A percentile compares a stretch with the other conserved stretches of the same genome.
Evolutionary conservation across 2,329 filamentous ascomycete species (phyloP).

Genomic region (Thielaviopsis populi): DNA sequence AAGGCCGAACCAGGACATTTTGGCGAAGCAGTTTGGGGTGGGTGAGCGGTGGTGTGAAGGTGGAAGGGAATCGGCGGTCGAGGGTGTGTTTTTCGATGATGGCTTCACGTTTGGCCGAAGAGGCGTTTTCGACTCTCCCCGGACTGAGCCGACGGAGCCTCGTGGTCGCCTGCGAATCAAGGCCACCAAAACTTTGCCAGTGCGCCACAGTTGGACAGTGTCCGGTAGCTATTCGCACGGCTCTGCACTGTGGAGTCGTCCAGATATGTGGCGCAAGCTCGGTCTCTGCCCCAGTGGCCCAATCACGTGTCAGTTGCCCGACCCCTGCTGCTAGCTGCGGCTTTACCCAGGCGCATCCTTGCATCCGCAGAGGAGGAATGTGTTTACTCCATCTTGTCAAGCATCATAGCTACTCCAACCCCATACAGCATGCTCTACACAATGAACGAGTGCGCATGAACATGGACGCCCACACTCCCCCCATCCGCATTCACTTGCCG

Average conservation of each 20-base stretch:
- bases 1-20: conserved; percentile 59
- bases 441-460: background rate
- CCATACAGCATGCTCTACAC: background rate
- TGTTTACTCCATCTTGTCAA: background rate
- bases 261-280: background rate
- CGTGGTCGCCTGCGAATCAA: conserved; percentile 14
- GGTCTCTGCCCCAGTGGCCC: background rate
- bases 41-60: conserved; percentile 24
- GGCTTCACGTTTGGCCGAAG: conserved; percentile 20
- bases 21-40: conserved; percentile 31
- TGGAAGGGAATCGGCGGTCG: conserved; percentile 16
- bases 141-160: conserved; percentile 14
- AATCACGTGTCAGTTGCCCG: background rate
- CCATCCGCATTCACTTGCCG: too few species aligned
- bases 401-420: background rate
- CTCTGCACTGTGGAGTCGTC: background rate
- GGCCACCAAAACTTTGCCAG: conserved; percentile 3
- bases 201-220: background rate
- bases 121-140: conserved; percentile 16
- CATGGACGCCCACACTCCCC: too few species aligned
- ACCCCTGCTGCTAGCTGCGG: background rate
- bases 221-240: background rate
- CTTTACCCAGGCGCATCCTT: background rate
- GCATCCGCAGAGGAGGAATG: background rate
- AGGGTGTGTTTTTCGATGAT: conserved; percentile 25